Percentiles rank a stretch among this genome's conserved stretches.
These are phyloP conservation scores for Nothophoma quercina DNA, from an alignment of 2,329 filamentous ascomycete species.

Conservation along the genomic window DNA sequence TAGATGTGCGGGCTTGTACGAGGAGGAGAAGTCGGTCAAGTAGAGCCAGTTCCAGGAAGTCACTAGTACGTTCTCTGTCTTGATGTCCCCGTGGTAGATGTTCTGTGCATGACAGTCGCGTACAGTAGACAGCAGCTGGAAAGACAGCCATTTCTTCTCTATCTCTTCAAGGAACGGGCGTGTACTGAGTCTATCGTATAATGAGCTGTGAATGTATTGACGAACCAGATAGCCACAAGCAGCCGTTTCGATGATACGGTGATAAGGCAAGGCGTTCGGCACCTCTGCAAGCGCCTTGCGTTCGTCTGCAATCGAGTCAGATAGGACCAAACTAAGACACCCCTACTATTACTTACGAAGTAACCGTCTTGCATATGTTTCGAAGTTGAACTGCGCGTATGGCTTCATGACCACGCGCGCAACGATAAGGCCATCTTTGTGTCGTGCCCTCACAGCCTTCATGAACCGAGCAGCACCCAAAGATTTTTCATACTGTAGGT, in stretches of 20 bases:
- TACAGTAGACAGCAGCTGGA: constrained; percentile 90
- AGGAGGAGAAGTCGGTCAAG: constrained; percentile 93
- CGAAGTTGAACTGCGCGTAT: constrained; percentile 80
- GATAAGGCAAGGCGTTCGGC: constrained; percentile 89
- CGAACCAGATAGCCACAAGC: constrained; percentile 92
- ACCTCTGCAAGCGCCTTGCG: constrained; percentile 80
- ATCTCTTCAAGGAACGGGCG: constrained; percentile 96
- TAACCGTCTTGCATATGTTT: constrained; percentile 78
- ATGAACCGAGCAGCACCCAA: constrained; percentile 93
- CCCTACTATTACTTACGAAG: constrained; percentile 65
- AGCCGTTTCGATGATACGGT: constrained; percentile 89
- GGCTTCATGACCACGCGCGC: constrained; percentile 96
- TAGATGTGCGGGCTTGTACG: constrained; percentile 91
- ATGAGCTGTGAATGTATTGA: constrained; percentile 93
- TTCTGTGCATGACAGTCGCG: constrained; percentile 89
- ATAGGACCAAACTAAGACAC: neutral
- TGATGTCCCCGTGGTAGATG: constrained; percentile 97
- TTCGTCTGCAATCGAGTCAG: constrained; percentile 67
- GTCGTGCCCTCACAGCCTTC: constrained; percentile 91
- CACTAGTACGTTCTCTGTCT: constrained; percentile 95
- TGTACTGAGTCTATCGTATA: constrained; percentile 95
- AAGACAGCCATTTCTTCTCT: constrained; percentile 98
- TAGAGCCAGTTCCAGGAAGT: constrained; percentile 99
- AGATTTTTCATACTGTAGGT: constrained; percentile 90
- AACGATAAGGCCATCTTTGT: constrained; percentile 88